Base-by-base conservation (phyloP, 225 moss, liverwort and hornwort species). In the Polytrichum commune region DNA sequence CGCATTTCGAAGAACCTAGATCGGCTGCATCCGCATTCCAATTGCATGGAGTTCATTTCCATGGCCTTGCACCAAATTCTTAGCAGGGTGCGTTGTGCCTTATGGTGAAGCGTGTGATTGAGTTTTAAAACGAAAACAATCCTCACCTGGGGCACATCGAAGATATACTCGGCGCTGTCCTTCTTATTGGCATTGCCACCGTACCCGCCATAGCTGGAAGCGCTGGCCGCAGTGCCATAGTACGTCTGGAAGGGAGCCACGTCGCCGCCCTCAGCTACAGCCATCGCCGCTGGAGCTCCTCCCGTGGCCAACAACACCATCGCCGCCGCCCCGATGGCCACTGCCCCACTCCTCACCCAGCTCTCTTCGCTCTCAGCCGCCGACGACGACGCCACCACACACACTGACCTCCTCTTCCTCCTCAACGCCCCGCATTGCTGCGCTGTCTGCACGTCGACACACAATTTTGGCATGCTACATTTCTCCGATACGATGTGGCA, bases 121-220 rank as follows among this genome's bases (percentile, higher is more conserved):
- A 29, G 29, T 29, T 29, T 29, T 5, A 29, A 5, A 30, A 30
- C 30, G 30, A 30, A 3, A 6, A 30, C 9, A 38, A 67, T 18
- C 10, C 38, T 38, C 60, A 88, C 88, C 88, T 87, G 80, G 1
- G 98, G 98, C 69, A 91, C 90, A 56, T 90, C 89, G 29, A 95
- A 98, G 33, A 85, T 79, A 79, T 98, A 98, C 82, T 98, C 98
- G 5, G 98, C 98, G 35, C 90, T 87, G 74, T 93, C 91, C 56
- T 83, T 85, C 87, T 98, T 98, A 77, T 78, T 98, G 77, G 86
- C 91, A 89, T 98, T 98, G 60, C 98, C 98, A 5, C 98, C 98
- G 62, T 95, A 98, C 3, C 98, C 98, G 22, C 98, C 98, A 58
- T 98, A 98, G 85, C 95, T 98, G 68, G 98, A 98, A 22, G 98